Conservation (phyloP, 2,329 filamentous ascomycete species). For the Clonostachys solani region DNA sequence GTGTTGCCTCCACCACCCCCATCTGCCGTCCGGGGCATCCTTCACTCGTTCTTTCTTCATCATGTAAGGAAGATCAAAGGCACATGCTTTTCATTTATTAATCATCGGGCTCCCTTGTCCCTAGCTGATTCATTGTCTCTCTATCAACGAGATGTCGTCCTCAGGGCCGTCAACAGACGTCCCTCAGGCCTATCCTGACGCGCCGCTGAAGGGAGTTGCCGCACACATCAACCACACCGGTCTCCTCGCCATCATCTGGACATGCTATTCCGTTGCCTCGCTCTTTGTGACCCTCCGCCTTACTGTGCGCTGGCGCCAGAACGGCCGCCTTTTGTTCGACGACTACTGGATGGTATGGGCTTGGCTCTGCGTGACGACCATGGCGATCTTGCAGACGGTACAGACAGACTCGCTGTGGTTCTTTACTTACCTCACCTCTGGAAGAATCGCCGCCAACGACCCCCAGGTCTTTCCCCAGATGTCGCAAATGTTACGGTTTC, state of each 20-base stretch:
- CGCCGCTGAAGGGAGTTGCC: conserved; percentile 6
- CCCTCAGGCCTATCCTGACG: conserved; percentile 4
- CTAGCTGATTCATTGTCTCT: no score
- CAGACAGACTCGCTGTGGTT: conserved; percentile 10
- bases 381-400: conserved; percentile 11
- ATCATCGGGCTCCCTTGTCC: no score
- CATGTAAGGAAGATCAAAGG: no score
- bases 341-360: conserved; percentile 23
- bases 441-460: conserved; percentile 4
- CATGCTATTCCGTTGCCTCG: conserved; percentile 15
- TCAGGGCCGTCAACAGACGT: no score
- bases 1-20: no score
- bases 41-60: no score
- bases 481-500: conserved; percentile 6
- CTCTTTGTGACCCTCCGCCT: conserved; percentile 18
- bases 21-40: no score
- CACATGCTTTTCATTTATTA: no score
- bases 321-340: conserved; percentile 11
- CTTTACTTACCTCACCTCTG: conserved; percentile 7
- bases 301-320: conserved; percentile 14
- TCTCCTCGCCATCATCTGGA: conserved; percentile 20
- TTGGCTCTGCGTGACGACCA: conserved; percentile 13
- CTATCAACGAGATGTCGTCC: no score
- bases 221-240: conserved; percentile 1
- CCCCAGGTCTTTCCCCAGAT: not conserved